phyloP scores from a whole-genome alignment of 2,329 filamentous ascomycete species.

The Aureobasidium sp. region DNA sequence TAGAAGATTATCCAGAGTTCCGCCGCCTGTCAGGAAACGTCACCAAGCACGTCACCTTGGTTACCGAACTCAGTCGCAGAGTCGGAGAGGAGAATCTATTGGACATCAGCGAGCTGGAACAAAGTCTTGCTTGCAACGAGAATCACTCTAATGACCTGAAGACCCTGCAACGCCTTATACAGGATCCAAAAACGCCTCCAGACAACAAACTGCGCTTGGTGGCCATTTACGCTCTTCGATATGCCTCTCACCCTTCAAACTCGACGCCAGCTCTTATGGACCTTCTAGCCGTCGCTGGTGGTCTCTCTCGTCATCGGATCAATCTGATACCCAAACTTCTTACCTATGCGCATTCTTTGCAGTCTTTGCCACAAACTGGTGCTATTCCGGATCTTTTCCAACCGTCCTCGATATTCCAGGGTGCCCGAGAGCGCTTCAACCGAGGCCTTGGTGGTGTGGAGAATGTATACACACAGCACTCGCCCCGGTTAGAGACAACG shows the following conservation, averaged over 20 bases:
- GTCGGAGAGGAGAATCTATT: slow-evolving; percentile 79
- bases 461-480: slow-evolving; percentile 98
- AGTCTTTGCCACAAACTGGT: slow-evolving; percentile 53
- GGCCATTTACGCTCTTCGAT: slow-evolving; percentile 88
- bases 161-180: slow-evolving; percentile 80
- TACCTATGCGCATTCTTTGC: slow-evolving; percentile 77
- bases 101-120: slow-evolving; percentile 96
- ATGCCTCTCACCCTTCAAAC: slow-evolving; percentile 78
- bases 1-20: slow-evolving; percentile 98
- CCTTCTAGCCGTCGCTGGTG: slow-evolving; percentile 74
- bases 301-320: slow-evolving; percentile 65
- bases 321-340: slow-evolving; percentile 76
- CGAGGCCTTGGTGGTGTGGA: slow-evolving; percentile 87
- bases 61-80: slow-evolving; percentile 82
- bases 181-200: slow-evolving; percentile 64
- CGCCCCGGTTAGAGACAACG: slow-evolving; percentile 75
- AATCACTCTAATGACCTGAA: slow-evolving; percentile 89
- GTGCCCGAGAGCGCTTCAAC: slow-evolving; percentile 79
- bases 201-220: slow-evolving; percentile 85
- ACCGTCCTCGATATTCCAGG: slow-evolving; percentile 80
- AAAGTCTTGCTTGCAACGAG: slow-evolving; percentile 93
- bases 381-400: slow-evolving; percentile 91
- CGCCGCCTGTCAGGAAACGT: slow-evolving; percentile 95
- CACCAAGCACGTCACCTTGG: slow-evolving; percentile 94
- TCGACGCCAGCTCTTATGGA: slow-evolving; percentile 79